Base-by-base conservation (phyloP, 179 eudicot genomes). In the Silene coronaria region DNA sequence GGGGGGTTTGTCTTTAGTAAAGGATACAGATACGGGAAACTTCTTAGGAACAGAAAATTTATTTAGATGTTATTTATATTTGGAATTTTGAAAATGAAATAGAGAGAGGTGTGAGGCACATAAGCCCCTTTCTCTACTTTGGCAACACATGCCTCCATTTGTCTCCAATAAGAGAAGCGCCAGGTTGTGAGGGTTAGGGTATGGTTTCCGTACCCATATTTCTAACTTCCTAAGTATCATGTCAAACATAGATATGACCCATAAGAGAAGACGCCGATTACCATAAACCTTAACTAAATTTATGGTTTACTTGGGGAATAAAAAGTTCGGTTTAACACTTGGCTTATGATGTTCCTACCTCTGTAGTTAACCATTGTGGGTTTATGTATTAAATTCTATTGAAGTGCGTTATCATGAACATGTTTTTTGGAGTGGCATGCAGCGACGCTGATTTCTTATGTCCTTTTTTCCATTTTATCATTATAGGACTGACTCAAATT, bases 401-500 rank as follows among this genome's bases (percentile, higher is more conserved):
- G 16, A 28, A 67, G 53, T 16, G 42, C 14, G 30, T 55, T 38
- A 65, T 14, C 26, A 27, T 28, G 7, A 3, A 64, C 55, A 66
- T 72, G 75, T 27, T 55, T 38, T 76, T 58, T 38, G 30, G n/a
- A 24, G 53, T 46, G 21, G 53, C 16, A 4, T 23, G 21, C 23
- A 6, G 59, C 59, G 1, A 53, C 14, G 62, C 63, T 6, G 34
- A 26, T 42, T 48, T 69, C 67, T 65, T 23, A 74, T 28, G 24
- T 26, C 13, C 24, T 36, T 34, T 73, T 42, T 62, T 38, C 70
- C 8, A 53, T 67, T 65, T 42, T 75, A 27, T 76, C 67, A 23
- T 62, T 76, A 6, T 82, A 94, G 98, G 95, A 74, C 71, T 95
- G 79, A 64, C 85, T 64, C 88, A 88, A 77, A 80, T 95, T 27